Conservation (phyloP, 2,329 filamentous ascomycete species). For the Penicillium sp. region DNA sequence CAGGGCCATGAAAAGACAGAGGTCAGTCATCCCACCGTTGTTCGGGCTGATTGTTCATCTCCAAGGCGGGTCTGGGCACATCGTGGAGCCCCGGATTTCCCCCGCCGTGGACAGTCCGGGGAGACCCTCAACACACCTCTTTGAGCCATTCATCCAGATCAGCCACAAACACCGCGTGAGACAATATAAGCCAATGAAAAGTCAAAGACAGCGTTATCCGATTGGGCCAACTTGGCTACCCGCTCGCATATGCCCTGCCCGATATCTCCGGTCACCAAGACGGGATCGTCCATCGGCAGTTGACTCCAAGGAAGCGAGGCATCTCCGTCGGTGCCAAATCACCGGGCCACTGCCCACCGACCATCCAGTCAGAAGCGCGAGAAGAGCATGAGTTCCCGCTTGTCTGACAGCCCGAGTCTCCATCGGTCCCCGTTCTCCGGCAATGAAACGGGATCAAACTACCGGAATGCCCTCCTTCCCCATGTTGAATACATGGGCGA, state of each 20-base stretch:
- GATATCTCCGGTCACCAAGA: not conserved
- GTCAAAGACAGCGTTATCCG: constrained; percentile 1
- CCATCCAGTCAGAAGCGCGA: not conserved
- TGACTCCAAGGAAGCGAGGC: constrained; percentile 6
- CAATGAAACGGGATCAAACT: constrained; percentile 1
- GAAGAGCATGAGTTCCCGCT: not conserved
- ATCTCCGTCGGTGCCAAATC: not conserved
- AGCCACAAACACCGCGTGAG: not conserved
- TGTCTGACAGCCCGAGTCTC: not conserved
- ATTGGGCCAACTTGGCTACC: constrained; percentile 1
- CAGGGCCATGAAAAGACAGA: too few relatives aligned
- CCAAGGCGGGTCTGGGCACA: too few relatives aligned
- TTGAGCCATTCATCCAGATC: not conserved
- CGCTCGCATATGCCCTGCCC: not conserved
- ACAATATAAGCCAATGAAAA: not conserved
- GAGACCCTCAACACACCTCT: too few relatives aligned
- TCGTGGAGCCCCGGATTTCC: constrained; percentile 3
- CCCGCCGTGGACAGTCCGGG: constrained; percentile 2
- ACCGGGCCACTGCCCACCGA: constrained; percentile 1
- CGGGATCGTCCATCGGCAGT: constrained; percentile 9
- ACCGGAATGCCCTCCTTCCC: not conserved
- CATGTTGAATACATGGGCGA: not conserved
- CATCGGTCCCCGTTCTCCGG: not conserved
- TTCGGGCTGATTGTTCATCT: too few relatives aligned
- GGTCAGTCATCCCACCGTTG: too few relatives aligned